Evolutionary conservation across 108 stramenopile species (phyloP).

Genomic region (Schizochytrium sp.): DNA sequence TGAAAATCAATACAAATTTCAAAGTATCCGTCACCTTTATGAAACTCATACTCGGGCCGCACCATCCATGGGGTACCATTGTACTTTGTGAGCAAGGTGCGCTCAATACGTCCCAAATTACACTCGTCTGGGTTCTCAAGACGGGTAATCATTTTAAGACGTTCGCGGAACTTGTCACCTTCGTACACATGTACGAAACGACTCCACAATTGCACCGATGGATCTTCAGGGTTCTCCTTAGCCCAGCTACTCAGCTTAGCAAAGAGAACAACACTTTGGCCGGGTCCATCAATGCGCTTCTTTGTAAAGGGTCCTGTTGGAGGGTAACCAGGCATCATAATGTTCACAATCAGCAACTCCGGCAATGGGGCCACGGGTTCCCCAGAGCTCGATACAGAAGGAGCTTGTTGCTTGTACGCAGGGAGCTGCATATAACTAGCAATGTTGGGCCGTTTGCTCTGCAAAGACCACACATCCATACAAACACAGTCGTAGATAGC

Average conservation of each 20-base stretch:
- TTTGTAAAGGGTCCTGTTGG: slow-evolving; percentile 56
- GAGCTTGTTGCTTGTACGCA: no score
- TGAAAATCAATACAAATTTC: slow-evolving; percentile 50
- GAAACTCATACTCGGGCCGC: slow-evolving; percentile 59
- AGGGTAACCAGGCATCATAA: slow-evolving; percentile 58
- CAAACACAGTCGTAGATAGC: slow-evolving; percentile 45
- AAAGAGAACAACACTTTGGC: slow-evolving; percentile 37
- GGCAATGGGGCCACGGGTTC: neutral
- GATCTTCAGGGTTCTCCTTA: slow-evolving; percentile 21
- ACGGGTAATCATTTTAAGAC: slow-evolving; percentile 51
- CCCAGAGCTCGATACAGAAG: neutral
- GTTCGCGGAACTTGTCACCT: slow-evolving; percentile 55
- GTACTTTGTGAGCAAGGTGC: slow-evolving; percentile 11
- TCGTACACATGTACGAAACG: slow-evolving; percentile 51
- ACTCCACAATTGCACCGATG: slow-evolving; percentile 47
- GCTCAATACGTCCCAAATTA: neutral
- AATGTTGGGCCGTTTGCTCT: slow-evolving; percentile 56
- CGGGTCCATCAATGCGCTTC: slow-evolving; percentile 56
- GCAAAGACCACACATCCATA: slow-evolving; percentile 45
- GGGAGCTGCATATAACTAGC: slow-evolving; percentile 57
- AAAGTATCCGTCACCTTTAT: slow-evolving; percentile 55
- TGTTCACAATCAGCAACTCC: slow-evolving; percentile 57
- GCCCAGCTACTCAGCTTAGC: slow-evolving; percentile 49
- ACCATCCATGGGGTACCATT: slow-evolving; percentile 51
- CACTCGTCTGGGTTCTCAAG: slow-evolving; percentile 50